These are phyloP conservation scores for Abrus precatorius DNA, from an alignment of 306 rosid species.

Conservation along the genomic window DNA sequence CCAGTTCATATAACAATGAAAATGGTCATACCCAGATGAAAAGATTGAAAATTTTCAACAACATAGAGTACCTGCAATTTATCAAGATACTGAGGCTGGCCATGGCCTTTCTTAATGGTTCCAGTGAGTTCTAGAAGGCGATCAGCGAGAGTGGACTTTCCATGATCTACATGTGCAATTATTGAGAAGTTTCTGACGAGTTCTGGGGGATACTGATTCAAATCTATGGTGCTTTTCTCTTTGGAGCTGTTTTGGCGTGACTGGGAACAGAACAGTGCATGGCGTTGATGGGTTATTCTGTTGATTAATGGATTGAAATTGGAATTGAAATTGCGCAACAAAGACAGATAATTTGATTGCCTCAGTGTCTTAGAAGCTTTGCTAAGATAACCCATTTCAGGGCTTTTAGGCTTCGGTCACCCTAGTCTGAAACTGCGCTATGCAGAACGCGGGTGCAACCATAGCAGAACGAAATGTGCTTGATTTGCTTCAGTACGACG, in stretches of 20 bases:
- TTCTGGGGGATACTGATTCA: slow-evolving; percentile 75
- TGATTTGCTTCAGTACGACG: slow-evolving; percentile 19
- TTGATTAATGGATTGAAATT: slow-evolving; percentile 37
- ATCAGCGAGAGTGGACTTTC: slow-evolving; percentile 87
- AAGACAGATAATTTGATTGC: slow-evolving; percentile 50
- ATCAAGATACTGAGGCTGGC: slow-evolving; percentile 93
- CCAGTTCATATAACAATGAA: slow-evolving; percentile 11
- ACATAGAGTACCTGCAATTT: slow-evolving; percentile 70
- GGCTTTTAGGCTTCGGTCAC: slow-evolving; percentile 49
- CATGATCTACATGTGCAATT: slow-evolving; percentile 84
- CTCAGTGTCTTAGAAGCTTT: slow-evolving; percentile 61
- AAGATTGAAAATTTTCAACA: neutral
- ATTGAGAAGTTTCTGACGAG: slow-evolving; percentile 85
- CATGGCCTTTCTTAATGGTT: slow-evolving; percentile 88
- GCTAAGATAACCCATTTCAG: slow-evolving; percentile 77
- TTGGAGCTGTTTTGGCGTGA: slow-evolving; percentile 60
- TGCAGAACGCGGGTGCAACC: neutral
- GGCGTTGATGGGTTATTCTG: slow-evolving; percentile 47
- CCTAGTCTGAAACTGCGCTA: neutral
- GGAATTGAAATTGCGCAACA: slow-evolving; percentile 27
- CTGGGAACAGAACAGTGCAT: slow-evolving; percentile 62
- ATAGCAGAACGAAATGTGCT: neutral
- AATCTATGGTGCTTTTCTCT: slow-evolving; percentile 62
- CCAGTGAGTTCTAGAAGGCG: slow-evolving; percentile 85
- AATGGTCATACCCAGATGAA: slow-evolving; percentile 17